These are phyloP conservation scores for Trichomonas vaginalis DNA, from an alignment of 208 protist genomes.

Conservation along the genomic window DNA sequence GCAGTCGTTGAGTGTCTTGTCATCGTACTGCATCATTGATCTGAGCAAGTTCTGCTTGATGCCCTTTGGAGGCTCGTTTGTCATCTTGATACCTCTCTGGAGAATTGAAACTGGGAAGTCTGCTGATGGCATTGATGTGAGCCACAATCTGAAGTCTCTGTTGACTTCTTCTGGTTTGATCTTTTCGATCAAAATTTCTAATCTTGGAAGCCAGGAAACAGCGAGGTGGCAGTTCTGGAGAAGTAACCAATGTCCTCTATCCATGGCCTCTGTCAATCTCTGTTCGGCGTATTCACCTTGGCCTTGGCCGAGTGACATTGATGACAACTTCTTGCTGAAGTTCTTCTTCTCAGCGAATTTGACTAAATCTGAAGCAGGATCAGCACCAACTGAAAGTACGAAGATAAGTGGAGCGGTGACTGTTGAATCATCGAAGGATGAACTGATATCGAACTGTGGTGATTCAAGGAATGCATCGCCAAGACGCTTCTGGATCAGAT, in stretches of 20 bases:
- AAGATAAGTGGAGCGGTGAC: slow-evolving; percentile 79
- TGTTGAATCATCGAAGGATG: slow-evolving; percentile 73
- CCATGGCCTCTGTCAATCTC: slow-evolving; percentile 54
- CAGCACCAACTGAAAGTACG: slow-evolving; percentile 84
- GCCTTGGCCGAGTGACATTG: slow-evolving; percentile 87
- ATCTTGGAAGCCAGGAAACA: slow-evolving; percentile 81
- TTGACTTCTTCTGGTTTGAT: slow-evolving; percentile 61
- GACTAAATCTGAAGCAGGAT: slow-evolving; percentile 78
- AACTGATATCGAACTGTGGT: slow-evolving; percentile 76
- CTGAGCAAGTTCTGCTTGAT: slow-evolving; percentile 77
- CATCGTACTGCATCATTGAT: slow-evolving; percentile 51
- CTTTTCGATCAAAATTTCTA: slow-evolving; percentile 78
- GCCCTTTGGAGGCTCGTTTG: slow-evolving; percentile 85
- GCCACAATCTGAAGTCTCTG: slow-evolving; percentile 85
- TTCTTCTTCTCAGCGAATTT: slow-evolving; percentile 81
- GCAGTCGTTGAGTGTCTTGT: slow-evolving; percentile 28
- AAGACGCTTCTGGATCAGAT: slow-evolving; percentile 66
- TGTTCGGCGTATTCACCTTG: slow-evolving; percentile 82
- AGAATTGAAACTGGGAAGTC: slow-evolving; percentile 89
- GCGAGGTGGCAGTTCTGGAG: slow-evolving; percentile 92
- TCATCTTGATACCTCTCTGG: slow-evolving; percentile 93
- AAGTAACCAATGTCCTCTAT: slow-evolving; percentile 68
- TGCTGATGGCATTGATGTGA: slow-evolving; percentile 84
- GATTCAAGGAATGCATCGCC: slow-evolving; percentile 77
- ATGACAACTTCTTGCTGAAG: slow-evolving; percentile 72